Conservation (phyloP, 192 early-diverging fungal species). For the Backusella sp. region DNA sequence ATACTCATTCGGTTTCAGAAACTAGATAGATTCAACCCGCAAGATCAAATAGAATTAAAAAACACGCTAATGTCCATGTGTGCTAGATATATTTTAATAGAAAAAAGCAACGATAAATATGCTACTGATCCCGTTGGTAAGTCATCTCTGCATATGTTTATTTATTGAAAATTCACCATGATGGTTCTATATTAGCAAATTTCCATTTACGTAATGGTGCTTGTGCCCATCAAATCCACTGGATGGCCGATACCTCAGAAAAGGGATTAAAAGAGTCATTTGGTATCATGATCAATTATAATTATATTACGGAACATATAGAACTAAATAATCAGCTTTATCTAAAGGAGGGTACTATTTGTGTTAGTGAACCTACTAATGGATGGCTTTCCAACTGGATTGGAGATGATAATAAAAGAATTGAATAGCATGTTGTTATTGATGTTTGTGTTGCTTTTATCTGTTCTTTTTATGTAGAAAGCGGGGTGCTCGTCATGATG, state of each 20-base stretch:
- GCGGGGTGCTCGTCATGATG: background rate
- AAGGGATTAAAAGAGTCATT: conserved; percentile 83
- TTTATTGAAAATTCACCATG: background rate
- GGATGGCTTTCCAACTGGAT: conserved; percentile 12
- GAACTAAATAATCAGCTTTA: conserved; percentile 84
- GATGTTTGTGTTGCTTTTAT: background rate
- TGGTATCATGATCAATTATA: conserved; percentile 95
- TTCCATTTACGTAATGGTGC: conserved; percentile 96
- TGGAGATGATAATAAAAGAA: conserved; percentile 5
- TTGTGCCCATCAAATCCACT: conserved; percentile 83
- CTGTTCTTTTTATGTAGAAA: background rate
- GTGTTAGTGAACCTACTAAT: conserved; percentile 30
- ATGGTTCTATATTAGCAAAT: conserved; percentile 58
- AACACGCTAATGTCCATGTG: conserved; percentile 63
- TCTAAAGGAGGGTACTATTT: conserved; percentile 61
- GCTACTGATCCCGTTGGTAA: conserved; percentile 85
- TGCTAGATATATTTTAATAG: conserved; percentile 54
- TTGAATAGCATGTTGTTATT: background rate
- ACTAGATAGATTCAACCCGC: conserved; percentile 1
- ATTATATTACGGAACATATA: conserved; percentile 73
- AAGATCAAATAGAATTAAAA: conserved; percentile 39
- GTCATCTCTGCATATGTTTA: background rate
- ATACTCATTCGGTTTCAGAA: background rate
- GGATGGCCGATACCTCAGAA: conserved; percentile 81
- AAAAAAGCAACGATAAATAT: conserved; percentile 55